Conservation (phyloP, 83 land plant genomes). For the Picea abies region DNA sequence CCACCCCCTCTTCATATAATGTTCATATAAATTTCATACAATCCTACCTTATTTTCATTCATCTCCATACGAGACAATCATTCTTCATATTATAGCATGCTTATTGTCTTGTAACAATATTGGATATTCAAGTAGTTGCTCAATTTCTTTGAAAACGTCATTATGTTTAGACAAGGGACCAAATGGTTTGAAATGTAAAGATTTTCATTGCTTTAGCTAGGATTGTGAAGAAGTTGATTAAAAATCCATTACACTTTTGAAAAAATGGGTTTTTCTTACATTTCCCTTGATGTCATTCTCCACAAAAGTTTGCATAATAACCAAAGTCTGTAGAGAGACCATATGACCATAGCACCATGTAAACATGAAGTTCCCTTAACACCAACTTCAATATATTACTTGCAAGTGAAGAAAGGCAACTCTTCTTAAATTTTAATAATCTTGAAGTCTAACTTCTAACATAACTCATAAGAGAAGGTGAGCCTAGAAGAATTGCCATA, state of each 20-base stretch:
- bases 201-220: slow-evolving; percentile 77
- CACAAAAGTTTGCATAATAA: not conserved
- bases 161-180: slow-evolving; percentile 62
- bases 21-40: too few species aligned
- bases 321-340: not conserved
- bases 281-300: slow-evolving; percentile 2
- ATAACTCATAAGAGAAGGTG: slow-evolving; percentile 91
- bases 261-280: slow-evolving; percentile 81
- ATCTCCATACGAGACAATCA: too few species aligned
- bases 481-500: slow-evolving; percentile 91
- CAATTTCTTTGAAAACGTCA: slow-evolving; percentile 46
- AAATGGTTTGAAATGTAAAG: slow-evolving; percentile 85
- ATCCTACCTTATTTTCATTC: too few species aligned
- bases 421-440: slow-evolving; percentile 68
- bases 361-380: not conserved
- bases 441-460: slow-evolving; percentile 79
- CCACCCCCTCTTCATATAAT: too few species aligned
- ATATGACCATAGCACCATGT: not conserved
- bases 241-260: slow-evolving; percentile 94
- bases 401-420: not conserved
- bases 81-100: too few species aligned
- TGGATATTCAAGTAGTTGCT: slow-evolving; percentile 20
- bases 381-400: not conserved
- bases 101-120: too few species aligned
- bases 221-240: slow-evolving; percentile 83